A percentile compares a stretch with the other conserved stretches of the same genome.
Conservation (phyloP, 2,329 filamentous ascomycete genomes). For the Fusarium sp. region DNA sequence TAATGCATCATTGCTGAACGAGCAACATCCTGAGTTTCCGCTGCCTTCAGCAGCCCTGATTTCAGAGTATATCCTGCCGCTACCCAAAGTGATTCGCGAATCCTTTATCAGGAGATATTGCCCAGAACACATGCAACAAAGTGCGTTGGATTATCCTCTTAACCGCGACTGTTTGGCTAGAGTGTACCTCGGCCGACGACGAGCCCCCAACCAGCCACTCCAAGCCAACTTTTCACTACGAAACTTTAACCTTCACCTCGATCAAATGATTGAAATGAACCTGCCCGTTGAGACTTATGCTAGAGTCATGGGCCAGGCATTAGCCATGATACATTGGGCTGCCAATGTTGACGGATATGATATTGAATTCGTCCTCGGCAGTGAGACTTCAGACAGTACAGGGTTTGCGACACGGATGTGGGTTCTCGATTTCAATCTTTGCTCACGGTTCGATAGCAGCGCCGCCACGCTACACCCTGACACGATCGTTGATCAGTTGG, state of each 20-base stretch:
- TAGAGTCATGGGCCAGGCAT: constrained; percentile 37
- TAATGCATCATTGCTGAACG: constrained; percentile 9
- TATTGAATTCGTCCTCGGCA: constrained; percentile 44
- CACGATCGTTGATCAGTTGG: constrained; percentile 32
- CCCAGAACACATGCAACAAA: constrained; percentile 1
- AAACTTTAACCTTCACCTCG: constrained; percentile 44
- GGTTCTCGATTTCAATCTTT: constrained; percentile 37
- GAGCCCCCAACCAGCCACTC: constrained; percentile 1
- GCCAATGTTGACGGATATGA: constrained; percentile 42
- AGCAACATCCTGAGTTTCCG: no score
- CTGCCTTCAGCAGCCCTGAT: no score
- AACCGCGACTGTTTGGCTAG: constrained; percentile 45
- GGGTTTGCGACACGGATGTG: constrained; percentile 5
- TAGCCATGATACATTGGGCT: constrained; percentile 47
- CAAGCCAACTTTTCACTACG: constrained; percentile 39
- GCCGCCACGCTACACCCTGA: constrained; percentile 19
- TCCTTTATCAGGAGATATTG: no score
- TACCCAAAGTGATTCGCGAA: no score
- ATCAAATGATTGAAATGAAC: constrained; percentile 38
- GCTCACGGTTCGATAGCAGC: constrained; percentile 26
- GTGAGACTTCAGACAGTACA: neutral
- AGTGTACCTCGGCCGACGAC: constrained; percentile 36
- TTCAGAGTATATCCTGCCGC: no score
- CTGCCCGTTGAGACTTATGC: constrained; percentile 29
- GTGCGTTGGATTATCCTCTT: constrained; percentile 2